These are phyloP conservation scores for Zanthoxylum bungeanum DNA, from an alignment of 345 rosid species.

Conservation along the genomic window DNA sequence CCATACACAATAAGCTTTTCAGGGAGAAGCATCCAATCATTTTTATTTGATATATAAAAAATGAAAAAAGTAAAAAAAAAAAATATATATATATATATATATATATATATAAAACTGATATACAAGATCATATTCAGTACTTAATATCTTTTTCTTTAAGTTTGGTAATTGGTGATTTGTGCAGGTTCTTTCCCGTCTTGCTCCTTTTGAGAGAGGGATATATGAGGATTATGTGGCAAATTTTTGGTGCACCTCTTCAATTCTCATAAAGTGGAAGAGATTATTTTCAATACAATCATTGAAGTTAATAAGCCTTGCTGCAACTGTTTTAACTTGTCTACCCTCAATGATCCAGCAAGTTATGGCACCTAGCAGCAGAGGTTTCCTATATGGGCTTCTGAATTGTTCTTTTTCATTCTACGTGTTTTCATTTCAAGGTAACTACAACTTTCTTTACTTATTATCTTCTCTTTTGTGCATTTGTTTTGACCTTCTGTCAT, in stretches of 20 bases:
- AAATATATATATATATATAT: too few relatives aligned
- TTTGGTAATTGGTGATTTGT: conserved; percentile 17
- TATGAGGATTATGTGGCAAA: conserved; percentile 97
- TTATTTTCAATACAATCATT: conserved; percentile 55
- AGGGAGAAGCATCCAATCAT: not conserved
- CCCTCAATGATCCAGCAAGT: conserved; percentile 95
- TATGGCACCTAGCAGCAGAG: conserved; percentile 65
- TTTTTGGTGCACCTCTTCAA: conserved; percentile 88
- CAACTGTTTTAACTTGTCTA: conserved; percentile 59
- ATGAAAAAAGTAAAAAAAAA: not conserved
- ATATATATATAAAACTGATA: too few relatives aligned
- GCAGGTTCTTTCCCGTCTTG: conserved; percentile 86
- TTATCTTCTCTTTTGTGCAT: not conserved
- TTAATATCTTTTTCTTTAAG: not conserved
- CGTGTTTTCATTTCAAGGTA: conserved; percentile 90
- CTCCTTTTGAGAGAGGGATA: conserved; percentile 97
- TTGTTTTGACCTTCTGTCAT: not conserved
- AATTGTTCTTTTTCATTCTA: conserved; percentile 87
- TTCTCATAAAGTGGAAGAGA: conserved; percentile 84
- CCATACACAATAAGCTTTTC: not conserved
- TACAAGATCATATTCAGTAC: not conserved
- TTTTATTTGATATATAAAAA: not conserved
- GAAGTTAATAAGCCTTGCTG: conserved; percentile 55
- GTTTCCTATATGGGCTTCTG: conserved; percentile 75
- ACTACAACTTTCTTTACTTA: conserved; percentile 5